Conservation (phyloP, 2,329 filamentous ascomycete genomes). For the Myriosclerotinia curreyana region DNA sequence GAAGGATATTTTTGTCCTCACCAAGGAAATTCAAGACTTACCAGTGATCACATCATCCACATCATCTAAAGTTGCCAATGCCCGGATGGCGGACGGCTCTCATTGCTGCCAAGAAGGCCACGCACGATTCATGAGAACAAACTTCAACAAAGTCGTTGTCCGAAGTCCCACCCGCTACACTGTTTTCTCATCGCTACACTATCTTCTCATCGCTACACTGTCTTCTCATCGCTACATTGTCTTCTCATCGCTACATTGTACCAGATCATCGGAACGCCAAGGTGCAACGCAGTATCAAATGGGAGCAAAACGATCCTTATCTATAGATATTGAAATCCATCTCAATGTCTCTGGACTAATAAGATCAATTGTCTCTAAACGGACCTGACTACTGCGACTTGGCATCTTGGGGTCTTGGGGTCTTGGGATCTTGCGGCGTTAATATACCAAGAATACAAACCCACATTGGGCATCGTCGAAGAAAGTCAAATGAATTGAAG, state of each 20-base stretch:
- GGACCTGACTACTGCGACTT: background rate
- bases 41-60: constrained; percentile 4
- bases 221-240: background rate
- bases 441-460: background rate
- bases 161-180: constrained; percentile 6
- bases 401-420: constrained; percentile 11
- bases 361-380: background rate
- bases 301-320: constrained; percentile 7
- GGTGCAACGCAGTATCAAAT: background rate
- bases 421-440: background rate
- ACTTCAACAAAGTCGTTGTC: background rate
- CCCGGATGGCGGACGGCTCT: background rate
- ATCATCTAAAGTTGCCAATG: no score
- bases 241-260: background rate
- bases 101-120: constrained; percentile 3
- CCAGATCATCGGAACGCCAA: background rate
- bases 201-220: background rate
- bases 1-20: no score
- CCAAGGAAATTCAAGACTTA: background rate
- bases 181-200: no score
- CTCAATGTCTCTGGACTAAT: background rate
- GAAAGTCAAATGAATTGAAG: background rate
- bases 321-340: background rate
- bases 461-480: constrained; percentile 7
- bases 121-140: background rate